Base-by-base conservation (phyloP, 2,329 filamentous ascomycete species). In the Nemania sp. region DNA sequence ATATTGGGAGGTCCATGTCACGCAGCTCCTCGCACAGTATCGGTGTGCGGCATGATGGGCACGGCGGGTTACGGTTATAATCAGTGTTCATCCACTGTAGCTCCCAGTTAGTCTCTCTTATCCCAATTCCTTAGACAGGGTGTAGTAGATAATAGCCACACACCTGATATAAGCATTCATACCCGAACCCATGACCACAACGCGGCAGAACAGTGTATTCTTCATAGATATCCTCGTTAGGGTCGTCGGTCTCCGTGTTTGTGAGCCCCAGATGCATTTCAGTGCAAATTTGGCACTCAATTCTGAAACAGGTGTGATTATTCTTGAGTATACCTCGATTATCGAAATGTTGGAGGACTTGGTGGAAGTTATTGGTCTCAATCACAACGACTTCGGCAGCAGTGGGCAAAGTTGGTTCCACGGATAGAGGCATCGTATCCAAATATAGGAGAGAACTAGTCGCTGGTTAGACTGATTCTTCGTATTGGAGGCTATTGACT, bases 331-430 rank as follows among this genome's bases (percentile, higher is more conserved):
- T 10, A 20, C 62, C 55, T 1, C 26, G 26, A 2, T 32, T 32
- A 11, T 65, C 5, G 4, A 65, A 65, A 13, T 65, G 20, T 18
- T 54, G n/a, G 2, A 65, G 8, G 20, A 65, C 47, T 20, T 60
- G 35, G 20, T 20, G 27, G 10, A 65, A 60, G 13, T 60, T 65
- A 20, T 65, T 65, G 13, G 62, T 65, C 18, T 65, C 62, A n/a
- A n/a, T n/a, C 7, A 65, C 56, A 5, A 13, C 45, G 15, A 11
- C 20, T 22, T 43, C 32, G 22, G 45, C 32, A 26, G 18, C 49
- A 13, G 35, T 41, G 29, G n/a, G 18, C 49, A 13, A 11, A 8
- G 29, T 32, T 32, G 4, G 29, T 32, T 32, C 10, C 5, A 11
- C 35, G 10, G 35, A 3, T 41, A 10, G 10, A 32, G 35, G 15